Conservation (phyloP, 163 green algal species). For the Prototheca wickerhamii region DNA sequence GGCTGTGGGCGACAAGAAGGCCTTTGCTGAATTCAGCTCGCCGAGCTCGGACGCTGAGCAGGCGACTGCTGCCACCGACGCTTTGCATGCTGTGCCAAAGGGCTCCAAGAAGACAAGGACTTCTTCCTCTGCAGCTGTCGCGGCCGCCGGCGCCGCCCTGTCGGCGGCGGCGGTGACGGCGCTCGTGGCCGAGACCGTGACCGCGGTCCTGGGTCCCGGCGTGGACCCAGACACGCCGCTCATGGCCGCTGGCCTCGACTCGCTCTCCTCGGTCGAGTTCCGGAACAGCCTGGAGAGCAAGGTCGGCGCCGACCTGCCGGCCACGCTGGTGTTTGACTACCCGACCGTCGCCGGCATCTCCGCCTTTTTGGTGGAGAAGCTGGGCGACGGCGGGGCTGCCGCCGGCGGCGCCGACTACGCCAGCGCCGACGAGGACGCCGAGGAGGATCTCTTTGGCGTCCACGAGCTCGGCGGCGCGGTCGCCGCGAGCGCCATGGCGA, state of each 20-base stretch:
- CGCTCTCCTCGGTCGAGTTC: constrained; percentile 54
- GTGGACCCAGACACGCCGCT: constrained; percentile 34
- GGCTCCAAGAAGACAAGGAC: no score
- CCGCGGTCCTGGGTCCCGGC: constrained; percentile 7
- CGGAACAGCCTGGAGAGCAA: constrained; percentile 49
- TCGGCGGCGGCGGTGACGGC: neutral
- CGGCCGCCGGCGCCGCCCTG: neutral
- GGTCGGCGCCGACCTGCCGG: constrained; percentile 39
- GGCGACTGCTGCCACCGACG: no score
- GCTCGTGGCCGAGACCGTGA: constrained; percentile 4
- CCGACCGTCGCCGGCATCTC: constrained; percentile 27
- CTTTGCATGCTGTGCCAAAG: no score
- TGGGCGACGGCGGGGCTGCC: constrained; percentile 2
- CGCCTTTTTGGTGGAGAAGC: constrained; percentile 9
- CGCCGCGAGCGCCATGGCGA: neutral
- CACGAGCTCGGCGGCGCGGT: neutral
- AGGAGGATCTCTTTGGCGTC: neutral
- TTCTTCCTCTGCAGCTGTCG: neutral
- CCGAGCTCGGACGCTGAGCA: no score
- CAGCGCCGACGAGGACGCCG: neutral
- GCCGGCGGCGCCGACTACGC: neutral
- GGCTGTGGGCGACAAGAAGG: neutral
- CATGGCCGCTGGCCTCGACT: constrained; percentile 65
- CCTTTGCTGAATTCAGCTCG: no score
- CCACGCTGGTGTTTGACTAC: constrained; percentile 72